Conservation (phyloP, 441 rosid species). For the Erysimum pusillum region DNA sequence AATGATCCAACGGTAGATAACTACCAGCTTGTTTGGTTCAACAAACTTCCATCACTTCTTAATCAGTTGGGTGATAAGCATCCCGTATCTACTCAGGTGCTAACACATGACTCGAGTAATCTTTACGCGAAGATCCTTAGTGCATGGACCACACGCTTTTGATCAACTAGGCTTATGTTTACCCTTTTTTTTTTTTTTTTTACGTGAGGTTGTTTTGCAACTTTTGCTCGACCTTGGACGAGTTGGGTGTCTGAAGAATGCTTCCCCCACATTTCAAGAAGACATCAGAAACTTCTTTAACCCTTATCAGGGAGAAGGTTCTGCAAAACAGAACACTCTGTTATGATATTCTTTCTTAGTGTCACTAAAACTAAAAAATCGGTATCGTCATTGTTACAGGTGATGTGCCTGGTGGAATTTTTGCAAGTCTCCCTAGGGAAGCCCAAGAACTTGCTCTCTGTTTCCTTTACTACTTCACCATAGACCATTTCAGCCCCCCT, state of each 20-base stretch:
- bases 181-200: slow-evolving; percentile 8
- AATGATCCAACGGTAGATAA: slow-evolving; percentile 58
- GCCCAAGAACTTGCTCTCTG: slow-evolving; percentile 73
- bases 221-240: slow-evolving; percentile 81
- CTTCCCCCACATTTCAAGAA: slow-evolving; percentile 62
- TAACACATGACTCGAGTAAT: slow-evolving; percentile 22
- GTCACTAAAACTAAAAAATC: slow-evolving; percentile 26
- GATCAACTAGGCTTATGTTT: background rate
- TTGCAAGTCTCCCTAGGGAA: slow-evolving; percentile 70
- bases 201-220: slow-evolving; percentile 68
- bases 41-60: slow-evolving; percentile 72
- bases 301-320: slow-evolving; percentile 64
- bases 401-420: slow-evolving; percentile 66
- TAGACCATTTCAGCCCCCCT: slow-evolving; percentile 54
- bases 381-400: slow-evolving; percentile 51
- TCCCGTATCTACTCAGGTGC: slow-evolving; percentile 72
- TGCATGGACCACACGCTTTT: slow-evolving; percentile 11
- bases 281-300: slow-evolving; percentile 69
- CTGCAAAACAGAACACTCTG: background rate
- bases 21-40: slow-evolving; percentile 72
- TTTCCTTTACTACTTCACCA: slow-evolving; percentile 69
- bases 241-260: slow-evolving; percentile 49
- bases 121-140: slow-evolving; percentile 16
- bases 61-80: slow-evolving; percentile 67
- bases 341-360: slow-evolving; percentile 32